Evolutionary conservation across 2,329 filamentous ascomycete genomes (phyloP).

Genomic region (Colletotrichum somersetense): DNA sequence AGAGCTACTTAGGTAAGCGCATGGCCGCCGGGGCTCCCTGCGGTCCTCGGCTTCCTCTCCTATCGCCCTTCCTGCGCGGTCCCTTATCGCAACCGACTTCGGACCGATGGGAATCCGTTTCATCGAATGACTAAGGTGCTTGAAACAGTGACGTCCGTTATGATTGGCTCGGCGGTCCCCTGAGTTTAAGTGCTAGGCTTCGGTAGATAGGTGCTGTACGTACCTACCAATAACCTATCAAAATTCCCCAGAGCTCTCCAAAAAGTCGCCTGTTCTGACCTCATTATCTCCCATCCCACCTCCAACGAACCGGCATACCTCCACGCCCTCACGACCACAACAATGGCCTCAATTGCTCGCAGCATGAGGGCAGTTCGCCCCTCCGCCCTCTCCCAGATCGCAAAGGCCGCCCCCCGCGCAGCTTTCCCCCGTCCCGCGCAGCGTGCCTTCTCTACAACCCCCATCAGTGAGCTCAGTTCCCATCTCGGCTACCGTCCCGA

Average conservation of each 20-base stretch:
- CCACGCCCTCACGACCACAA: conserved; percentile 43
- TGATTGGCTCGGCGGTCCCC: conserved; percentile 28
- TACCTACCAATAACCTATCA: conserved; percentile 33
- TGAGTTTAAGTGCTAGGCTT: conserved; percentile 18
- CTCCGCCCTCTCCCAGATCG: conserved; percentile 57
- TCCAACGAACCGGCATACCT: conserved; percentile 23
- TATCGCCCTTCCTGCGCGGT: conserved; percentile 13
- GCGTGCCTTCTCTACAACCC: conserved; percentile 56
- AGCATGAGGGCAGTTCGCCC: conserved; percentile 65
- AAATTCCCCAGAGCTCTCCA: conserved; percentile 25
- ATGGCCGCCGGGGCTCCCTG: background rate
- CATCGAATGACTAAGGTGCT: conserved; percentile 28
- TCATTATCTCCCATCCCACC: conserved; percentile 32
- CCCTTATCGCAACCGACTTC: conserved; percentile 15
- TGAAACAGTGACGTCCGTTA: background rate
- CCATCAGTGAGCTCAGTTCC: conserved; percentile 49
- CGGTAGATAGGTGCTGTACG: conserved; percentile 14
- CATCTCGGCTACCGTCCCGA: conserved; percentile 20
- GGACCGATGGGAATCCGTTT: conserved; percentile 20
- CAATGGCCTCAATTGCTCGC: conserved; percentile 73
- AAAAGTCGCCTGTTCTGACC: conserved; percentile 38
- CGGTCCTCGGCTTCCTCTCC: conserved; percentile 11
- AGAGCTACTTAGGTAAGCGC: background rate
- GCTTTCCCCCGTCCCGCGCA: conserved; percentile 58
- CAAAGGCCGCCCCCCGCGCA: conserved; percentile 50